phyloP scores from a whole-genome alignment of 805 yeast species.

The Metschnikowia cubensis region DNA sequence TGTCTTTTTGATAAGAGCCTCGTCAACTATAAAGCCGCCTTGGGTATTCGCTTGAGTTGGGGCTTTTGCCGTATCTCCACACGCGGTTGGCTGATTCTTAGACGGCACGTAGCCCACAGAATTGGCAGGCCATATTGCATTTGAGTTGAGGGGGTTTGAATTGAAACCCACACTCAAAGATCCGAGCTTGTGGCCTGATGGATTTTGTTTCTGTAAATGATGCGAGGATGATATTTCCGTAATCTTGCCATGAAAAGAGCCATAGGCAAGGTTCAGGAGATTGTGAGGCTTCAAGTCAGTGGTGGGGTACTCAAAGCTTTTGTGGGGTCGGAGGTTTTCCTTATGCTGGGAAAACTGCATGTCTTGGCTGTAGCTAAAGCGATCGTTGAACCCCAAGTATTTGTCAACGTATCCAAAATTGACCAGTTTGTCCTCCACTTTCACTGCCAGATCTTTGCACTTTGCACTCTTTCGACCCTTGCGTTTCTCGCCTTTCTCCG shows the following conservation, averaged over 20 bases:
- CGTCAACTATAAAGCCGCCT: background rate
- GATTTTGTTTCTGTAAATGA: background rate
- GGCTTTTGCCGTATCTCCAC: background rate
- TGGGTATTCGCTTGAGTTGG: background rate
- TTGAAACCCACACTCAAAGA: background rate
- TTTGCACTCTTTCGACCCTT: constrained; percentile 26
- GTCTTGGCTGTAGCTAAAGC: background rate
- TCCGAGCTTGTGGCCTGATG: background rate
- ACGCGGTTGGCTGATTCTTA: background rate
- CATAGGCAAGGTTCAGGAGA: background rate
- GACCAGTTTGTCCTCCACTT: background rate
- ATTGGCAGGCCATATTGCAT: background rate
- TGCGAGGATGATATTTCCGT: background rate
- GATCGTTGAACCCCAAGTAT: background rate
- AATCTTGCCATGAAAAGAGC: background rate
- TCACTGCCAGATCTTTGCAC: background rate
- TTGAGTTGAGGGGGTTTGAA: background rate
- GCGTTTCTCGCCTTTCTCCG: constrained; percentile 37
- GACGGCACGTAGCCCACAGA: background rate
- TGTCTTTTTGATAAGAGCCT: constrained; percentile 80
- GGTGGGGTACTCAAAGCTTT: background rate
- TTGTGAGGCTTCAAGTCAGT: background rate
- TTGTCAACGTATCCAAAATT: constrained; percentile 7
- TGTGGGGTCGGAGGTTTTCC: background rate
- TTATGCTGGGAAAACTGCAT: background rate